Conservation (phyloP, 2,329 filamentous ascomycete species). For the Emergomyces orientalis region DNA sequence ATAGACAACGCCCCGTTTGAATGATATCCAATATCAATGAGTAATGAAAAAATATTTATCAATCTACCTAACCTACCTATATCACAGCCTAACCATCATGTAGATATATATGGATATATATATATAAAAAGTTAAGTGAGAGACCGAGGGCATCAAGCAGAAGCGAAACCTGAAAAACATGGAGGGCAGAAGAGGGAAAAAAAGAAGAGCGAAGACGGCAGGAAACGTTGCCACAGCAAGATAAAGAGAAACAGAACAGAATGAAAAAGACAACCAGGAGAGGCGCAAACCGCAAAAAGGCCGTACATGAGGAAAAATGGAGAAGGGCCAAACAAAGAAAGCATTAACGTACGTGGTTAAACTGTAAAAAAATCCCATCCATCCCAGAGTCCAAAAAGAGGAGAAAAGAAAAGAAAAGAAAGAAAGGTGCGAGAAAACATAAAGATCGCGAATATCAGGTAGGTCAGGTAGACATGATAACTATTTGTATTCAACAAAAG, state of each 20-base stretch:
- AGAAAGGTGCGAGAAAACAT: neutral
- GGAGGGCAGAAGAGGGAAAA: neutral
- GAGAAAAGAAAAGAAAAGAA: neutral
- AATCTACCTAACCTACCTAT: constrained; percentile 4
- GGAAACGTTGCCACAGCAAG: neutral
- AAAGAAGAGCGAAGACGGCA: neutral
- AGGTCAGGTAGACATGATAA: constrained; percentile 5
- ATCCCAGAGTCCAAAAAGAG: constrained; percentile 1
- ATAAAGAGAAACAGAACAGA: neutral
- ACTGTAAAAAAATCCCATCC: neutral
- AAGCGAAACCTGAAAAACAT: neutral
- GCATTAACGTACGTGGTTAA: neutral
- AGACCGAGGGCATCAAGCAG: neutral
- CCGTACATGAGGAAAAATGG: neutral
- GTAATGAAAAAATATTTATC: constrained; percentile 2
- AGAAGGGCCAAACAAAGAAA: neutral
- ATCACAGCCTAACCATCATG: neutral
- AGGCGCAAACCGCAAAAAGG: neutral
- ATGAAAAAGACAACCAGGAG: neutral
- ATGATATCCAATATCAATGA: neutral
- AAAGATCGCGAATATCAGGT: neutral
- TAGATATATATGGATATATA: neutral
- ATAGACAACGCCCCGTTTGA: neutral
- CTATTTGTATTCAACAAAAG: neutral
- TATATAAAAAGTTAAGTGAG: neutral